Conservation (phyloP, 1,139 yeast genomes). For the Casaregolazyma suthepensis region DNA sequence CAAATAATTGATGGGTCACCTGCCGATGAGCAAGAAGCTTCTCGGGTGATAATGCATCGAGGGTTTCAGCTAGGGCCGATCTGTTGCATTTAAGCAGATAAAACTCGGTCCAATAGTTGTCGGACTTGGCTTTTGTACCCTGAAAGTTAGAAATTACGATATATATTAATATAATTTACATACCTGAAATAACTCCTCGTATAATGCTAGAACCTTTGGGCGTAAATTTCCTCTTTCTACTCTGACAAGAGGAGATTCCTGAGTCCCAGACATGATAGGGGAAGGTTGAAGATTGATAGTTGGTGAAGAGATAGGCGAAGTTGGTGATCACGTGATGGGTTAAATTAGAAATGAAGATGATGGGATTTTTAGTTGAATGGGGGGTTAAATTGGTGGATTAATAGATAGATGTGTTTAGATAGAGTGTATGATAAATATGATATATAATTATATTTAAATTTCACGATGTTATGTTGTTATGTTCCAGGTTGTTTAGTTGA, state of each 20-base stretch:
- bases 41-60: conserved; percentile 25
- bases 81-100: conserved; percentile 32
- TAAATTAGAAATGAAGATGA: background rate
- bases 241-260: conserved; percentile 32
- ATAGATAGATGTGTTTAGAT: too few species aligned
- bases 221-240: conserved; percentile 30
- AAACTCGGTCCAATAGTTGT: conserved; percentile 37
- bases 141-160: conserved; percentile 5
- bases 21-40: conserved; percentile 20
- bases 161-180: conserved; percentile 10
- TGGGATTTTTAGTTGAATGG: background rate
- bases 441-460: too few species aligned
- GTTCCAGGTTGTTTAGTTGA: background rate
- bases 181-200: conserved; percentile 31
- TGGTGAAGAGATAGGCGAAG: background rate
- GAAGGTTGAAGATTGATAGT: background rate
- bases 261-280: conserved; percentile 1
- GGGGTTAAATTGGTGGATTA: background rate
- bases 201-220: conserved; percentile 34
- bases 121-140: conserved; percentile 15
- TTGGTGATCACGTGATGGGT: background rate
- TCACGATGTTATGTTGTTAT: background rate
- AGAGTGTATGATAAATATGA: background rate
- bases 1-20: conserved; percentile 26
- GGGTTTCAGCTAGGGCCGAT: conserved; percentile 21